Base-by-base conservation (phyloP, 495 filamentous ascomycete genomes). In the Entonaema liquescens region DNA sequence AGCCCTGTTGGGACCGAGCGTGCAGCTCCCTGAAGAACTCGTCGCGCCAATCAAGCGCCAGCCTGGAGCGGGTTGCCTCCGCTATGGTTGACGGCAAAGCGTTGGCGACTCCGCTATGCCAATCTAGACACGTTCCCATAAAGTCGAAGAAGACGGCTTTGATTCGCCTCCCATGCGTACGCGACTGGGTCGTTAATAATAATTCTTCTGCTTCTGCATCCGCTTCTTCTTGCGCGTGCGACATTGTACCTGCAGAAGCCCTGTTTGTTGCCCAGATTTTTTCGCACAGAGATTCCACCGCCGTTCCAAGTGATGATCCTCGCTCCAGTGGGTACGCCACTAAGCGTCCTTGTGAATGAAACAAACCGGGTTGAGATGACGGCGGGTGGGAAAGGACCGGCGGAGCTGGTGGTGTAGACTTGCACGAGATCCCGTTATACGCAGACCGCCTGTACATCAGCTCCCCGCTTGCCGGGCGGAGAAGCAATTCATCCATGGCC, bases 41-140 rank as follows among this genome's bases (percentile, higher is more conserved):
- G 25, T 79, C 75, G 21, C 84, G 82, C 84, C 84, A 85, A 71
- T 82, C 76, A 0, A 86, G 76, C 2, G 84, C 85, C 61, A 86
- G 59, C 11, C 73, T 68, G 12, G 81, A 84, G 23, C 74, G 68
- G 6, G 65, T 73, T 25, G 40, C n/a, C 44, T 74, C 38, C 31
- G 72, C 47, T 52, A 79, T 69, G 0, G 71, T 59, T 13, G 68
- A 40, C 2, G 79, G 79, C 12, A 80, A 55, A 12, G 70, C 65
- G 8, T 67, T 26, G 44, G 79, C 58, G 15, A 79, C 77, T 26
- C 72, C 71, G 26, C 75, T 74, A 36, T 82, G 77, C 82, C 79
- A 84, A 69, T 85, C 77, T 15, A 79, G 77, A 54, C 80, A 82
- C 12, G 82, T 85, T 23, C 82, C 82, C 80, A 82, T 83, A 55